Conservation (phyloP, 257 asterid genomes). For the Ilex asprella region DNA sequence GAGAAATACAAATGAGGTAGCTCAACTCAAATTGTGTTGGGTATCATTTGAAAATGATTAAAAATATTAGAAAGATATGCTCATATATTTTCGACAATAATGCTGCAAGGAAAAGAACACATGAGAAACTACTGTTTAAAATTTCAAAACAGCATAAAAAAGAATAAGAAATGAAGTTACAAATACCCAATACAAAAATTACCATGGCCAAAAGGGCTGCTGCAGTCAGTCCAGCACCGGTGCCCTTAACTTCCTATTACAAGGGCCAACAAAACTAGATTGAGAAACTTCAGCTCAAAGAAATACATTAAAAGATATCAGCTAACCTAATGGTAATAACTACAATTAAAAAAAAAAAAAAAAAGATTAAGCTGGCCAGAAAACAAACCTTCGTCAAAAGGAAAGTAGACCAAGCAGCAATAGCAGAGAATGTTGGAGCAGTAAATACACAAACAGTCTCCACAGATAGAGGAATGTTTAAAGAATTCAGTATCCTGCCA, state of each 20-base stretch:
- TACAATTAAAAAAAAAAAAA: slow-evolving; percentile 8
- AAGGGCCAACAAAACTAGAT: neutral
- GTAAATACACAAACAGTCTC: slow-evolving; percentile 99
- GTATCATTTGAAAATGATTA: no score
- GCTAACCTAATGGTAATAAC: no score
- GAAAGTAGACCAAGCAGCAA: slow-evolving; percentile 98
- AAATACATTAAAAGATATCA: no score
- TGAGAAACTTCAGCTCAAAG: no score
- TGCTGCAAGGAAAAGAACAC: no score
- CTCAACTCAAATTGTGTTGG: no score
- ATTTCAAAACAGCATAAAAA: no score
- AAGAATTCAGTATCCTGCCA: slow-evolving; percentile 78
- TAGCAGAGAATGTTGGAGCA: slow-evolving; percentile 95
- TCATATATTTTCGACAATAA: no score
- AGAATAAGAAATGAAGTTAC: no score
- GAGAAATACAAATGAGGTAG: no score
- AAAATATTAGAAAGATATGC: no score
- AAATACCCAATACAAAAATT: slow-evolving; percentile 8
- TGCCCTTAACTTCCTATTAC: slow-evolving; percentile 88
- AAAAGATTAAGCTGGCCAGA: slow-evolving; percentile 5
- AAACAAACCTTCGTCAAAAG: slow-evolving; percentile 86
- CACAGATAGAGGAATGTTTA: slow-evolving; percentile 92
- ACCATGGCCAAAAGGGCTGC: slow-evolving; percentile 98
- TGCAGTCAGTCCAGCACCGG: slow-evolving; percentile 98
- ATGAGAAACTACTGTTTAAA: no score